Percentiles rank a stretch among this genome's conserved stretches.
Evolutionary conservation across 116 monocot species (phyloP).

Genomic region (Cymodocea nodosa): DNA sequence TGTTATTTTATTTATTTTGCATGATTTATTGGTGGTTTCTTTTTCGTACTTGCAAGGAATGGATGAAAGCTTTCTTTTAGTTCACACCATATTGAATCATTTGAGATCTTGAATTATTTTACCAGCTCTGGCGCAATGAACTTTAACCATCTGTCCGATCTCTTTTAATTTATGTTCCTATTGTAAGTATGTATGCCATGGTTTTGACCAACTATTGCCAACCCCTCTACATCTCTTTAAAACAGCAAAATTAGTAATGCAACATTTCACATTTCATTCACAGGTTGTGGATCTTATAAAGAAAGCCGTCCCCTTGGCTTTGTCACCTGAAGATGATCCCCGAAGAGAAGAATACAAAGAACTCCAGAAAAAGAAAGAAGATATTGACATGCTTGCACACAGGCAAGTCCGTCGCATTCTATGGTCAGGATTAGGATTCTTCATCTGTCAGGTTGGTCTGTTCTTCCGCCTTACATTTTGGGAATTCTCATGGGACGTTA

Average conservation of each 20-base stretch:
- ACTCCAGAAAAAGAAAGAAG: slow-evolving; percentile 56
- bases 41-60: no score
- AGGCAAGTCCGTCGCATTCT: slow-evolving; percentile 62
- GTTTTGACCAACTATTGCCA: not conserved
- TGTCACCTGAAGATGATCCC: slow-evolving; percentile 61
- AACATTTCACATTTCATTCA: not conserved
- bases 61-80: no score
- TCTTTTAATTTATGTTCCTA: not conserved
- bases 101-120: no score
- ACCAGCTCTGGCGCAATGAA: no score
- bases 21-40: no score
- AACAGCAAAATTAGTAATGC: not conserved
- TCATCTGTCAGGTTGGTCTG: slow-evolving; percentile 47
- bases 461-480: slow-evolving; percentile 93
- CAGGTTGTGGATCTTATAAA: slow-evolving; percentile 84
- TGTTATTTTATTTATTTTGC: no score
- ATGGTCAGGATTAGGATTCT: slow-evolving; percentile 70
- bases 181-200: not conserved
- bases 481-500: slow-evolving; percentile 99
- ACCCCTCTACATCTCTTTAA: not conserved
- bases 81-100: no score
- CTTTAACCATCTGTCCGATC: not conserved
- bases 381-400: slow-evolving; percentile 73
- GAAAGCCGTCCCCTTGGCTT: slow-evolving; percentile 63
- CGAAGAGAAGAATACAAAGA: slow-evolving; percentile 63